These are phyloP conservation scores for Pseudogymnoascus sp. DNA, from an alignment of 2,329 filamentous ascomycete species.

Conservation along the genomic window DNA sequence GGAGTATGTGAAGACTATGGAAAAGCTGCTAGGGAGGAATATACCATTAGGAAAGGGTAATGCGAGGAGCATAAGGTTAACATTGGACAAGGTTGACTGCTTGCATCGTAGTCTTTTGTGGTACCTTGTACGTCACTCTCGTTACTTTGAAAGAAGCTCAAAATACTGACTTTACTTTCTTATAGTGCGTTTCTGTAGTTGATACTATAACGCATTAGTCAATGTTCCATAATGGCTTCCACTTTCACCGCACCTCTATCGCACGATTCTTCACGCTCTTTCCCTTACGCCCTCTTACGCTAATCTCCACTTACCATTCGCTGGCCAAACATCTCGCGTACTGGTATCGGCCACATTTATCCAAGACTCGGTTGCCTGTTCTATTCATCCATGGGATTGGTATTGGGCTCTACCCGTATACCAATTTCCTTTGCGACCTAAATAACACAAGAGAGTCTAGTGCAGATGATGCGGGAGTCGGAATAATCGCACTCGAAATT, in stretches of 20 bases:
- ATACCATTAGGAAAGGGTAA: slow-evolving; percentile 45
- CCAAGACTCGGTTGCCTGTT: slow-evolving; percentile 47
- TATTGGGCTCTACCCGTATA: slow-evolving; percentile 51
- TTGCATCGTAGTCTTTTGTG: slow-evolving; percentile 48
- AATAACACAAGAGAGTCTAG: slow-evolving; percentile 27
- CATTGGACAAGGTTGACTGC: slow-evolving; percentile 51
- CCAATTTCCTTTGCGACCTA: slow-evolving; percentile 46
- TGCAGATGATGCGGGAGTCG: slow-evolving; percentile 35
- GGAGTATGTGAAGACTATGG: slow-evolving; percentile 44
- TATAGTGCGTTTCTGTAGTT: slow-evolving; percentile 28
- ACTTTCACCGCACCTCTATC: slow-evolving; percentile 38
- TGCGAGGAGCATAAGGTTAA: slow-evolving; percentile 47
- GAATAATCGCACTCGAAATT: slow-evolving; percentile 52
- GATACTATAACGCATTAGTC: slow-evolving; percentile 30
- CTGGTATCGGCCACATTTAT: slow-evolving; percentile 55
- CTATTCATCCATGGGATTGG: slow-evolving; percentile 60
- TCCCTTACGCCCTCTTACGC: slow-evolving; percentile 43
- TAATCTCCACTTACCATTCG: slow-evolving; percentile 40
- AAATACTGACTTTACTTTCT: slow-evolving; percentile 19
- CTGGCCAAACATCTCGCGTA: slow-evolving; percentile 48
- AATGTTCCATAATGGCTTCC: slow-evolving; percentile 39
- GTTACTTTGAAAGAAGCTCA: no score
- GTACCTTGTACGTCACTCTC: slow-evolving; percentile 37
- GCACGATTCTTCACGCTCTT: slow-evolving; percentile 41
- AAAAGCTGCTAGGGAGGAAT: slow-evolving; percentile 44